Evolutionary conservation across 2,329 filamentous ascomycete genomes (phyloP), one percentile per base, ranked within the genome.

Genomic region (Aspergillus melleus): DNA sequence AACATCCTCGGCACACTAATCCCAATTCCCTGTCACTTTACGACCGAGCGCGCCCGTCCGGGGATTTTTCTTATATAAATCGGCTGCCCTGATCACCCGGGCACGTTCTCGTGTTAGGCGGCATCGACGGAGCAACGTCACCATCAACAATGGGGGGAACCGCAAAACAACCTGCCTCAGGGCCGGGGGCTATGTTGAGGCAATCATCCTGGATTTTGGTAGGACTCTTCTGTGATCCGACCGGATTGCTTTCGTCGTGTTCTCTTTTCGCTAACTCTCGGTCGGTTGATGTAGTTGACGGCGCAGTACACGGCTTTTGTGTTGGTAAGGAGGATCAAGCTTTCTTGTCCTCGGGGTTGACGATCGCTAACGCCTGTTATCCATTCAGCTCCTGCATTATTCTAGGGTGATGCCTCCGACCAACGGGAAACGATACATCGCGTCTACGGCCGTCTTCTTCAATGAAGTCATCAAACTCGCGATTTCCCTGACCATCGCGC

Each of bases 381-480:
- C 14, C 26, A 30, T 14, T 32, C 71, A 94, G 91, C 84, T 97
- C 58, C 90, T 96, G 84, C 94, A 97, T 79, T 96, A 98, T 77
- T 96, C 93, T 30, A 87, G 93, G 65, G 88, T 96, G 61, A 97
- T 97, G 93, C 90, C 92, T n/a, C 84, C 88, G 10, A 82, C 85
- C 10, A 88, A 89, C 73, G 91, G 92, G 66, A 91, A 93, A 72
- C 89, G 93, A 73, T 98, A 97, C 77, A 91, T 95, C 68, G 89
- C 94, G 44, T 97, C 93, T 47, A 98, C 95, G 10, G 93, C 94
- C 49, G 91, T 99, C 57, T 91, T 98, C 74, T 83, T 98, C 64
- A 95, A 93, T 76, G 95, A 99, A 78, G 84, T 96, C 51, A 85
- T 97, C 69, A 98, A 98, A 77, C 84, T 98, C 36, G 86, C 88